Base-by-base conservation (phyloP, 106 monocot species). In the Dendrobium nobile region DNA sequence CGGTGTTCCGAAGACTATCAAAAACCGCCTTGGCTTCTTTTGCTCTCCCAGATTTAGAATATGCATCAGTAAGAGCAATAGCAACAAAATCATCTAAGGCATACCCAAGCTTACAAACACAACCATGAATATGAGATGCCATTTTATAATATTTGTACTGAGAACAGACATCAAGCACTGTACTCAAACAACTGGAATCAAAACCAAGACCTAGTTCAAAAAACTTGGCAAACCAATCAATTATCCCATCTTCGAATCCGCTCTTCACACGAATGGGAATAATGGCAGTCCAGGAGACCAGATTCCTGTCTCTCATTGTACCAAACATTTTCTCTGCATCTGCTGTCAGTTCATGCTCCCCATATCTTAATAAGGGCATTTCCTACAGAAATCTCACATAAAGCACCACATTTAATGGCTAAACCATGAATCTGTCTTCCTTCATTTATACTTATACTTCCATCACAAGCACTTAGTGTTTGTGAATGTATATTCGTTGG, bases 111-210 rank as follows among this genome's bases (percentile, higher is more conserved):
- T 82, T 82, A 9, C 55, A 16, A 10, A 75, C 20, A 19, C 11
- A 41, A n/a, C 43, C 75, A 76, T 82, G 82, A 43, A 82, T 19
- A 15, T 75, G 82, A 76, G 22, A 19, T 24, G 64, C 42, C 4
- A 76, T 61, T 28, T n/a, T 40, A n/a, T 20, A 24, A 75, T 61
- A 28, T 42, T 22, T 76, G 20, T 37, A 44, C 41, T 47, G 41
- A 16, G 82, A 54, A 76, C 82, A 82, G 27, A 73, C 82, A 58
- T 82, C 82, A 61, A 82, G 58, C 20, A 75, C 82, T 16, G 75
- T 82, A 55, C 75, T 56, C 8, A 82, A 61, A 75, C 75, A 82
- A 47, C 82, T 82, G 24, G 75, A 76, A 82, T 82, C 82, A 76
- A n/a, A 64, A 41, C 24, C 42, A 17, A 75, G 6, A 4, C 44